phyloP scores from a whole-genome alignment of 2,329 filamentous ascomycete species.

The Metarhizium humberi region DNA sequence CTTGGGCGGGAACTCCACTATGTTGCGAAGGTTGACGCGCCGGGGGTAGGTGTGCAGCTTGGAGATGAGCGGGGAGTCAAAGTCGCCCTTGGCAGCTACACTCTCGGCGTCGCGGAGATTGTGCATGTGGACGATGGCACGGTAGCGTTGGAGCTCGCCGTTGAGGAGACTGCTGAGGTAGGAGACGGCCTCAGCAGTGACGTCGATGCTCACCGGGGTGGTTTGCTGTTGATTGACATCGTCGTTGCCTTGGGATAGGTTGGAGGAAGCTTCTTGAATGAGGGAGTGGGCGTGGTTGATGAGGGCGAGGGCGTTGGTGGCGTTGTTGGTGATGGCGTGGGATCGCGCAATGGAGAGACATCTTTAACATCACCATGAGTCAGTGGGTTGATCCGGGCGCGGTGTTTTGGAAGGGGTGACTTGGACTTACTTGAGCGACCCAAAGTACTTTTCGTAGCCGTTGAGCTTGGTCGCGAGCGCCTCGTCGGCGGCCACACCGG shows the following conservation, averaged over 20 bases:
- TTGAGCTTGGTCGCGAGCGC: conserved; percentile 69
- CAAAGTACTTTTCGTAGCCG: conserved; percentile 73
- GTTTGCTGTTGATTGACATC: conserved; percentile 10
- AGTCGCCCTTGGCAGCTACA: conserved; percentile 21
- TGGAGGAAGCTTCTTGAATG: conserved; percentile 41
- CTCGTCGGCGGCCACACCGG: conserved; percentile 79
- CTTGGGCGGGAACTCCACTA: conserved; percentile 82
- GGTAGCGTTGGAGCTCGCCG: conserved; percentile 68
- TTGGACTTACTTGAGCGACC: conserved; percentile 65
- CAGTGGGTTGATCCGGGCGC: neutral
- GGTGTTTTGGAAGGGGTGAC: neutral
- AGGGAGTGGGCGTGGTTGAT: conserved; percentile 63
- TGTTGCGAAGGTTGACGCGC: conserved; percentile 63
- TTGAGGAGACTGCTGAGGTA: conserved; percentile 54
- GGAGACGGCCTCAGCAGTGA: conserved; percentile 49
- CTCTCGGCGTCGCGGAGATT: conserved; percentile 47
- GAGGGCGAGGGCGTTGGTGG: conserved; percentile 76
- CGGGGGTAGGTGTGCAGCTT: conserved; percentile 68
- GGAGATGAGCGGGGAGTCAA: conserved; percentile 55
- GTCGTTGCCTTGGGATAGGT: conserved; percentile 30
- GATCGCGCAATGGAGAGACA: conserved; percentile 80
- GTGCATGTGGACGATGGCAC: conserved; percentile 76
- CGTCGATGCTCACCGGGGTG: conserved; percentile 54
- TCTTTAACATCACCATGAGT: conserved; percentile 29
- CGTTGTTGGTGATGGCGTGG: conserved; percentile 63